Evolutionary conservation across 139 green algal species (phyloP).

Genomic region (Auxenochlorella pyrenoidosa): DNA sequence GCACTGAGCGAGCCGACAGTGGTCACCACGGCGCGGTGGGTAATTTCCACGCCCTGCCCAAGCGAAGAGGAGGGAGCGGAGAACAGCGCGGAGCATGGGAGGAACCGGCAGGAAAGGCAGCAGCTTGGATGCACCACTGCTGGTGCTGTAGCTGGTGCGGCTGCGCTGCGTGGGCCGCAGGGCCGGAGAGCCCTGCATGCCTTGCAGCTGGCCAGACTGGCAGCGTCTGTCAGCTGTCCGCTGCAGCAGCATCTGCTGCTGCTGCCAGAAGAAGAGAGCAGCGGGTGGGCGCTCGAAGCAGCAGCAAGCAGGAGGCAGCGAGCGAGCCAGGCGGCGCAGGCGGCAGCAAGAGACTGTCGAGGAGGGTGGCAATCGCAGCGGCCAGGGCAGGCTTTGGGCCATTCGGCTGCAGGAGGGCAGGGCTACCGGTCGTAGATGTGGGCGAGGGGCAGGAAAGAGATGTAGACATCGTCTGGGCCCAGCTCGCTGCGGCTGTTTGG

Average conservation of each 20-base stretch:
- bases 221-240: background rate
- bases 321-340: background rate
- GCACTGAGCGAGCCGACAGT: constrained; percentile 55
- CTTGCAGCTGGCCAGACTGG: background rate
- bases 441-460: constrained; percentile 88
- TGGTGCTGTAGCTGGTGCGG: too few species aligned
- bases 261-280: background rate
- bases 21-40: constrained; percentile 71
- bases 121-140: background rate
- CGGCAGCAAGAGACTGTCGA: background rate
- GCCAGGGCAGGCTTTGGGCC: too few species aligned
- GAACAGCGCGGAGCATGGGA: background rate
- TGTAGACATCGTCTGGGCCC: constrained; percentile 55
- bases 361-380: too few species aligned
- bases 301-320: background rate
- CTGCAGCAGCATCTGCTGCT: background rate
- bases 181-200: background rate
- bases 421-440: constrained; percentile 88
- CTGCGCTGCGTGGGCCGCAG: background rate
- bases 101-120: too few species aligned
- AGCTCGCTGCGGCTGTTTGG: background rate
- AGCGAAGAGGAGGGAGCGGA: background rate
- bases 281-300: background rate
- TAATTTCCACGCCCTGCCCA: constrained; percentile 83
- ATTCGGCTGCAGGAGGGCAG: background rate